Conservation (phyloP, 2,329 filamentous ascomycete species). For the Botryotinia globosa region DNA sequence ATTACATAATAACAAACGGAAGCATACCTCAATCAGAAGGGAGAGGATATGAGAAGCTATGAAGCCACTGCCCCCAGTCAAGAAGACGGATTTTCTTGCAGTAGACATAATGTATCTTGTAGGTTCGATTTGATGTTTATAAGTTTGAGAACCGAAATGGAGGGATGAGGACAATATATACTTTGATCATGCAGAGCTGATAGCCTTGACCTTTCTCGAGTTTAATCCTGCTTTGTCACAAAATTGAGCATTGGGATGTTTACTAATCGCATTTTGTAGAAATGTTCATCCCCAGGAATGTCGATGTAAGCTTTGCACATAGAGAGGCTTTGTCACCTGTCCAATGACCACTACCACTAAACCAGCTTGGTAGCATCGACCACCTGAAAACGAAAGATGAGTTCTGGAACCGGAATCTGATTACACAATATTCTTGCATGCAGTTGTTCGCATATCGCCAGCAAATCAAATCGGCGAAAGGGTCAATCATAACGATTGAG, state of each 20-base stretch:
- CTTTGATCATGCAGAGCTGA: not conserved
- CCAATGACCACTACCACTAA: not conserved
- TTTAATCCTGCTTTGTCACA: not conserved
- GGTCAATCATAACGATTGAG: not conserved
- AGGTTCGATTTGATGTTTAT: not conserved
- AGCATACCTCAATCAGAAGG: constrained; percentile 32
- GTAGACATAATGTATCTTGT: constrained; percentile 8
- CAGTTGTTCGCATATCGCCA: not conserved
- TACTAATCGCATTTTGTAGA: not conserved
- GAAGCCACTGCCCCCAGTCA: constrained; percentile 46
- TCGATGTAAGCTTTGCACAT: not conserved
- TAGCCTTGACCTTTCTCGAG: not conserved
- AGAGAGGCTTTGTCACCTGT: not conserved
- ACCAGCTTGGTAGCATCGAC: not conserved
- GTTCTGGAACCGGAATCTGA: not conserved
- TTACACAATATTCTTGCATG: not conserved
- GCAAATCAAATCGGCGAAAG: not conserved
- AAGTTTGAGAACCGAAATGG: not conserved
- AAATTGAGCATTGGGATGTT: not conserved
- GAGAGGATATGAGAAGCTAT: constrained; percentile 49
- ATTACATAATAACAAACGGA: not conserved
- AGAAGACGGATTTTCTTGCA: constrained; percentile 24
- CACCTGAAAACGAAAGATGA: not conserved
- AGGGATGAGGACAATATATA: not conserved
- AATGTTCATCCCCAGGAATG: not conserved